These are phyloP conservation scores for Priceomyces castillae DNA, from an alignment of 805 yeast species.

Conservation along the genomic window DNA sequence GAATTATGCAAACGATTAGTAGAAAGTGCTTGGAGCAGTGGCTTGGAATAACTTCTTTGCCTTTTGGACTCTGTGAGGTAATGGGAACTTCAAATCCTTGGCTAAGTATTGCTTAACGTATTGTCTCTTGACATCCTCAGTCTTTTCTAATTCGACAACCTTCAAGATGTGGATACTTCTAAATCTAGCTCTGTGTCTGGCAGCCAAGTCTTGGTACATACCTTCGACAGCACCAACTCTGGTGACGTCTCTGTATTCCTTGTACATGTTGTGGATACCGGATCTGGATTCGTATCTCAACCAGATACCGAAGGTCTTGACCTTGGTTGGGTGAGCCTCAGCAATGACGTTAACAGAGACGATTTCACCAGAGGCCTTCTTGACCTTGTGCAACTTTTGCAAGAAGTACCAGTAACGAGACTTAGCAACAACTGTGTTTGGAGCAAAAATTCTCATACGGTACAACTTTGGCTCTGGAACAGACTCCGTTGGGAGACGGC, in stretches of 20 bases:
- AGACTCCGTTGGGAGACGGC: conserved; percentile 98
- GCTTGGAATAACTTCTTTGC: conserved; percentile 82
- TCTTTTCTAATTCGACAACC: conserved; percentile 98
- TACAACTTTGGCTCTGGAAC: conserved; percentile 99
- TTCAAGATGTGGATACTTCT: conserved; percentile 98
- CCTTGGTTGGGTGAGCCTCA: conserved; percentile 98
- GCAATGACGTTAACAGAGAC: conserved; percentile 87
- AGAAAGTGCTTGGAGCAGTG: conserved; percentile 96
- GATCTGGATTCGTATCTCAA: conserved; percentile 99
- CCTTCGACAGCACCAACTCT: conserved; percentile 98
- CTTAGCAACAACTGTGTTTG: conserved; percentile 98
- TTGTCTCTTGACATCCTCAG: conserved; percentile 98
- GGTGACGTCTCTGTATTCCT: conserved; percentile 99
- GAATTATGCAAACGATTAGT: conserved; percentile 49
- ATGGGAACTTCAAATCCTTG: conserved; percentile 98
- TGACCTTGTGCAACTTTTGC: conserved; percentile 98
- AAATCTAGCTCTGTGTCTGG: conserved; percentile 99
- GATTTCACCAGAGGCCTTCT: conserved; percentile 99
- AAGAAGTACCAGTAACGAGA: conserved; percentile 99
- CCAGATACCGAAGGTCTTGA: conserved; percentile 99
- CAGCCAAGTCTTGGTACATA: conserved; percentile 99
- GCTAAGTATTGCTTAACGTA: conserved; percentile 96
- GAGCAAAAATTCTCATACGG: conserved; percentile 99
- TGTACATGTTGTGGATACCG: conserved; percentile 99
- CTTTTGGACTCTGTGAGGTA: conserved; percentile 98